Evolutionary conservation across 768 basidiomycete genomes (phyloP).

Genomic region (Hortiboletus flavorubellus): DNA sequence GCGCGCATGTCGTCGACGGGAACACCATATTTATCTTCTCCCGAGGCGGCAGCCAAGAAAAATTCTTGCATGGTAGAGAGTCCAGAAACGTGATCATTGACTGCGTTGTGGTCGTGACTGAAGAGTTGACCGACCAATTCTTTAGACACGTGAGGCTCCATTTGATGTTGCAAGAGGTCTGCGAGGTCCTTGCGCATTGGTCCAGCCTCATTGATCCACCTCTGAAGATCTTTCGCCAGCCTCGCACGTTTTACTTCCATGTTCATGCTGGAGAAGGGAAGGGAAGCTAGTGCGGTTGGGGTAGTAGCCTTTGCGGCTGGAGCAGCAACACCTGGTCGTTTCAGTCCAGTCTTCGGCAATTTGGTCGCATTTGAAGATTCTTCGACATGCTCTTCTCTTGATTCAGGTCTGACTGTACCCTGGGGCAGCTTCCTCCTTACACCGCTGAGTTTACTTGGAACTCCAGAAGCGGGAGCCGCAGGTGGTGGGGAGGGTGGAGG

Average conservation of each 20-base stretch:
- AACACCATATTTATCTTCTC: constrained; percentile 50
- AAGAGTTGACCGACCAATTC: constrained; percentile 78
- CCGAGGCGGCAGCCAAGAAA: constrained; percentile 55
- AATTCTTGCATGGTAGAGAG: constrained; percentile 73
- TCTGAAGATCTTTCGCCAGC: constrained; percentile 69
- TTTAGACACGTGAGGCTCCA: constrained; percentile 80
- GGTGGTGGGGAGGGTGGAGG: constrained; percentile 48
- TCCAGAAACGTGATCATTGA: constrained; percentile 87
- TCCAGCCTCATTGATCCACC: constrained; percentile 86
- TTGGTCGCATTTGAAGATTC: constrained; percentile 34
- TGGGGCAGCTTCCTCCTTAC: constrained; percentile 72
- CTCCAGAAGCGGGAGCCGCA: constrained; percentile 27
- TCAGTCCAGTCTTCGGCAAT: constrained; percentile 39
- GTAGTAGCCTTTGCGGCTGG: constrained; percentile 31
- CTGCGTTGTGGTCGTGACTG: constrained; percentile 93
- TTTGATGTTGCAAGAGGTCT: constrained; percentile 84
- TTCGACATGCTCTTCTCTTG: constrained; percentile 36
- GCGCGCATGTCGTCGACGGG: constrained; percentile 49
- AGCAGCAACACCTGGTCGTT: constrained; percentile 40
- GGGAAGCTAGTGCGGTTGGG: constrained; percentile 31
- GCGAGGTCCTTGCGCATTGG: constrained; percentile 82
- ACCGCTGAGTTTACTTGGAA: constrained; percentile 49
- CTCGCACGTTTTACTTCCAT: constrained; percentile 55
- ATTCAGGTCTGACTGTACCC: constrained; percentile 49
- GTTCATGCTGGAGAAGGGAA: constrained; percentile 34